Conservation (phyloP, 2,329 filamentous ascomycete species). For the Talaromyces sp. region DNA sequence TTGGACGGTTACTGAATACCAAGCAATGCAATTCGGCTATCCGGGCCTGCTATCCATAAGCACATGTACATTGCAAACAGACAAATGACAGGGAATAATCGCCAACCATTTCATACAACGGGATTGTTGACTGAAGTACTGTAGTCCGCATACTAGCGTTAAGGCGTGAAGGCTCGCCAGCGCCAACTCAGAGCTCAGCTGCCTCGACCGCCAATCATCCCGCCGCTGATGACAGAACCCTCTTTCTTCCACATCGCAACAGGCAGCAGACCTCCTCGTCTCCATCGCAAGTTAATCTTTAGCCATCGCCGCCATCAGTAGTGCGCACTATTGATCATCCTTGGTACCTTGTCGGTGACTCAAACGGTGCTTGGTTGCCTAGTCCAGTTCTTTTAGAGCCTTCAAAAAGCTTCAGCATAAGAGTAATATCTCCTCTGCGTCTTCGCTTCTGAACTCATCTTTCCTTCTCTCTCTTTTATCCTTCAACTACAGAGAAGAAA, state of each 20-base stretch:
- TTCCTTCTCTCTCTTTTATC: neutral
- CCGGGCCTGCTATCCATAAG: neutral
- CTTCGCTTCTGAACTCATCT: neutral
- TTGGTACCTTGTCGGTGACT: neutral
- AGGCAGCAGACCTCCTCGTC: conserved; percentile 10
- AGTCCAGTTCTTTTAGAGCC: neutral
- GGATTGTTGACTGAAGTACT: neutral
- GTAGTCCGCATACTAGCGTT: neutral
- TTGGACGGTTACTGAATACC: neutral
- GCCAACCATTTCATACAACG: neutral
- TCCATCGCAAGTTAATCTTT: neutral
- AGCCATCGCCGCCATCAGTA: neutral
- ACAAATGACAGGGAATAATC: neutral
- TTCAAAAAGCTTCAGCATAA: conserved; percentile 2
- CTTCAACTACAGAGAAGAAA: neutral
- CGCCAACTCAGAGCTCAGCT: conserved; percentile 8
- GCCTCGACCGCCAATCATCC: neutral
- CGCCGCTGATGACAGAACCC: neutral
- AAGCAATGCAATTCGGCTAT: neutral
- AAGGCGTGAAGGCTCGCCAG: conserved; percentile 2
- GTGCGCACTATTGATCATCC: neutral
- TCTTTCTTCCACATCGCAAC: neutral
- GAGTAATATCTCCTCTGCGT: neutral
- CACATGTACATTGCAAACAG: neutral
- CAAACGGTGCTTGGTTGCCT: conserved; percentile 3